phyloP scores from a whole-genome alignment of 2,329 filamentous ascomycete genomes.

The Colletotrichum echinochloae region DNA sequence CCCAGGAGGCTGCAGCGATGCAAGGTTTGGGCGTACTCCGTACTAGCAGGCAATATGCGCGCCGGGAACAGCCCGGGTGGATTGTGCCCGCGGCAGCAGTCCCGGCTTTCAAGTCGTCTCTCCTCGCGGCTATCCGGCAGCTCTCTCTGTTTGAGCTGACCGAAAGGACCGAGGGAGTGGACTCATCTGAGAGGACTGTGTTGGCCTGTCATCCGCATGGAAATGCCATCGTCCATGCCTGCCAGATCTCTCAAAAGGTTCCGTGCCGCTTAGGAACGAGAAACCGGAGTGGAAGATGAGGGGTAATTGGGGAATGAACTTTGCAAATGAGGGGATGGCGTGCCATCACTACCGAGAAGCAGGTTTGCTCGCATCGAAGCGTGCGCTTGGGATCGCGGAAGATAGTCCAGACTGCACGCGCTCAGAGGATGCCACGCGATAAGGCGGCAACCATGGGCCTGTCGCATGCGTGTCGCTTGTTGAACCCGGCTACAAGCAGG shows the following conservation, averaged over 20 bases:
- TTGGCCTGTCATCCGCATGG: conserved; percentile 23
- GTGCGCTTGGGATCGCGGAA: conserved; percentile 27
- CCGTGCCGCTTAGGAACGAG: conserved; percentile 12
- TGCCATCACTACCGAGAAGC: conserved; percentile 7
- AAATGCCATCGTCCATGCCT: conserved; percentile 3
- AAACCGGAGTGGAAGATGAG: conserved; percentile 21
- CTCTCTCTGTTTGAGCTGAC: neutral
- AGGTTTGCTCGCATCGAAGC: conserved; percentile 5
- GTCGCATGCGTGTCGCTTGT: conserved; percentile 30
- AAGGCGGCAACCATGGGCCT: conserved; percentile 30
- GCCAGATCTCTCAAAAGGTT: neutral
- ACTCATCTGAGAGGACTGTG: neutral
- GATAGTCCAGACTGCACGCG: conserved; percentile 13
- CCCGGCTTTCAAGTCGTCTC: neutral
- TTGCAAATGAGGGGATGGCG: neutral
- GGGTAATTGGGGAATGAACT: neutral
- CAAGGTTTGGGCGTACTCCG: neutral
- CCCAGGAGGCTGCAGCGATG: neutral
- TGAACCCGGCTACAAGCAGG: conserved; percentile 32
- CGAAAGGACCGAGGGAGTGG: neutral
- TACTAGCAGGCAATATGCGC: conserved; percentile 23
- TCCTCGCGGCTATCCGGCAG: conserved; percentile 23
- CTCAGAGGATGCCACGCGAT: conserved; percentile 39
- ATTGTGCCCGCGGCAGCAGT: conserved; percentile 2
- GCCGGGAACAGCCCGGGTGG: conserved; percentile 31